These are phyloP conservation scores for Chionographis japonica DNA, from an alignment of 106 monocot genomes.

Conservation along the genomic window DNA sequence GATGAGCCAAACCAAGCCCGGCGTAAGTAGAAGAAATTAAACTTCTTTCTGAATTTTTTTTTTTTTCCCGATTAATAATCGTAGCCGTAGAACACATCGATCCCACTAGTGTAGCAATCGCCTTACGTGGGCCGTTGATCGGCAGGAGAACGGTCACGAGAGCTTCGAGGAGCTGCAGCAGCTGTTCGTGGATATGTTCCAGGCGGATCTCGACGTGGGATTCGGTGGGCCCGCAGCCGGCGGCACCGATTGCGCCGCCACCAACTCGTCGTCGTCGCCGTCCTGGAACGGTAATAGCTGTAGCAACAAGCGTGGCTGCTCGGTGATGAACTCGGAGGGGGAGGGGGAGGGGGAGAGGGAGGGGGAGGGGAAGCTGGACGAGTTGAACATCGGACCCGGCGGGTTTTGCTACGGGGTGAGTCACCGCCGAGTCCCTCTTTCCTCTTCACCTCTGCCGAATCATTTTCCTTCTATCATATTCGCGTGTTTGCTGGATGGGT, in stretches of 20 bases:
- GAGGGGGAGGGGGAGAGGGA: slow-evolving; percentile 17
- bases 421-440: not conserved
- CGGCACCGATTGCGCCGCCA: not conserved
- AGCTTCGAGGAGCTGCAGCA: slow-evolving; percentile 82
- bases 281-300: not conserved
- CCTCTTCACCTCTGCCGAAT: too few relatives aligned
- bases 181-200: slow-evolving; percentile 80
- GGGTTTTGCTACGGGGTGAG: slow-evolving; percentile 72
- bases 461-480: too few relatives aligned
- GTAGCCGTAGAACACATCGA: not conserved
- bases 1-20: slow-evolving; percentile 69
- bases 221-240: not conserved
- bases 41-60: not conserved
- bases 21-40: slow-evolving; percentile 20
- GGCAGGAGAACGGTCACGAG: slow-evolving; percentile 34
- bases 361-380: slow-evolving; percentile 11
- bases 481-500: too few relatives aligned
- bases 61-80: not conserved
- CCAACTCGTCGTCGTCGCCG: not conserved
- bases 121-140: not conserved
- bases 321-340: slow-evolving; percentile 21
- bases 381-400: not conserved
- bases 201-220: slow-evolving; percentile 36
- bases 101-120: not conserved
- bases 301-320: slow-evolving; percentile 31